phyloP scores from a whole-genome alignment of 2,329 filamentous ascomycete genomes.

The Penicillium polonicum region DNA sequence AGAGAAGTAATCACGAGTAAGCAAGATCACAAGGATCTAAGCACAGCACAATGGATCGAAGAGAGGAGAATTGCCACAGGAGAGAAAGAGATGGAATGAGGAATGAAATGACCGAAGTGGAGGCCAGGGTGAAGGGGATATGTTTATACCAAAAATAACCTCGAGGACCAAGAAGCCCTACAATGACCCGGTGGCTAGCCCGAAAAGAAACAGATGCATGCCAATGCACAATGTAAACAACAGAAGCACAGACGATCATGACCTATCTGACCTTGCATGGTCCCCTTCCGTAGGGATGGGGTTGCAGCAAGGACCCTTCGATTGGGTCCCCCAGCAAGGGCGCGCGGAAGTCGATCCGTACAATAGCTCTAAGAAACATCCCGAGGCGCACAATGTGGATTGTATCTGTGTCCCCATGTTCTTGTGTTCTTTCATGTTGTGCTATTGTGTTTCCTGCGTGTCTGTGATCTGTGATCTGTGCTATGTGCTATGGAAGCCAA shows the following conservation, averaged over 20 bases:
- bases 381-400: neutral
- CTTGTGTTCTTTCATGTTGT: neutral
- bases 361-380: neutral
- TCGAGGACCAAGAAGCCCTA: conserved; percentile 4
- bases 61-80: conserved; percentile 9
- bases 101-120: conserved; percentile 12
- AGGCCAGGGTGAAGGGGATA: conserved; percentile 28
- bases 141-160: conserved; percentile 41
- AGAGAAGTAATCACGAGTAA: conserved; percentile 14
- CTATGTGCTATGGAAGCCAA: neutral
- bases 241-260: conserved; percentile 35
- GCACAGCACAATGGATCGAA: conserved; percentile 11
- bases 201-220: conserved; percentile 32
- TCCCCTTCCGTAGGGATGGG: conserved; percentile 37
- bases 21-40: conserved; percentile 11
- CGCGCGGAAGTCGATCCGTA: conserved; percentile 29
- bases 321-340: conserved; percentile 29
- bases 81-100: conserved; percentile 15
- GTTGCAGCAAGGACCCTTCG: conserved; percentile 30
- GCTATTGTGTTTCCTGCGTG: neutral
- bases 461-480: neutral
- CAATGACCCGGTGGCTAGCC: conserved; percentile 31
- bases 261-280: conserved; percentile 43
- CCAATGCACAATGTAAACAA: conserved; percentile 43
- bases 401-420: neutral